A percentile compares a stretch with the other conserved stretches of the same genome.
These are phyloP conservation scores for Starmerella sirachaensis DNA, from an alignment of 805 yeast genomes.

Conservation along the genomic window DNA sequence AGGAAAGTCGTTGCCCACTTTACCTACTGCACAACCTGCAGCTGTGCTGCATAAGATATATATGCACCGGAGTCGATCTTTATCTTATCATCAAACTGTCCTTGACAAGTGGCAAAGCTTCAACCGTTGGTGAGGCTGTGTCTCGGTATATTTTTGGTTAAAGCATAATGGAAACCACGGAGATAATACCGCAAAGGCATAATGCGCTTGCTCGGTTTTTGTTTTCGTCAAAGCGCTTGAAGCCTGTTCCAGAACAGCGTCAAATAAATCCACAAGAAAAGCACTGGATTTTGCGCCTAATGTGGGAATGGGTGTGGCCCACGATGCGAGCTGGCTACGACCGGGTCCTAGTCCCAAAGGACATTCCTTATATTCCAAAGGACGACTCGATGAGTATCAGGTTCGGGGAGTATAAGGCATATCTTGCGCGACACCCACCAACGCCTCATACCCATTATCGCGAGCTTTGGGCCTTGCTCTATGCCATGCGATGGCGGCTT, in stretches of 20 bases:
- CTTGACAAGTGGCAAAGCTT: too few relatives aligned
- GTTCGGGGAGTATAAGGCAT: slow-evolving; percentile 12
- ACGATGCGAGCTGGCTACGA: slow-evolving; percentile 30
- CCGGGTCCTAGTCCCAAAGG: slow-evolving; percentile 18
- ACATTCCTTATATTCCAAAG: slow-evolving; percentile 16
- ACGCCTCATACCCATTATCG: slow-evolving; percentile 6
- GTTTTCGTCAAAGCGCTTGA: slow-evolving; percentile 10
- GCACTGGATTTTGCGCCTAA: slow-evolving; percentile 31
- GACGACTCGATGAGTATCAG: slow-evolving; percentile 12
- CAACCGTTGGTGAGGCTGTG: too few relatives aligned
- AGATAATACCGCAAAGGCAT: slow-evolving; percentile 15
- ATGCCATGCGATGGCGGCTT: slow-evolving; percentile 17
- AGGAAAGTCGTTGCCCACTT: too few relatives aligned
- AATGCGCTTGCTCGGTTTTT: slow-evolving; percentile 10
- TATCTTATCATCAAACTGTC: too few relatives aligned
- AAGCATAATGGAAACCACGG: too few relatives aligned
- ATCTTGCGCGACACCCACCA: slow-evolving; percentile 9
- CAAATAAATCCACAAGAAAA: slow-evolving; percentile 14
- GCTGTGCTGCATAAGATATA: too few relatives aligned
- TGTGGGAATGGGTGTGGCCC: slow-evolving; percentile 45
- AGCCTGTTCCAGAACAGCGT: slow-evolving; percentile 20
- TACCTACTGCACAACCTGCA: too few relatives aligned
- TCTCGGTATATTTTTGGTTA: too few relatives aligned
- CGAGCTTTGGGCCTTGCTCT: slow-evolving; percentile 18
- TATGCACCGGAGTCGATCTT: too few relatives aligned